phyloP scores from a whole-genome alignment of 1,284 basidiomycete species.

The Sanghuangporus sanghuang region DNA sequence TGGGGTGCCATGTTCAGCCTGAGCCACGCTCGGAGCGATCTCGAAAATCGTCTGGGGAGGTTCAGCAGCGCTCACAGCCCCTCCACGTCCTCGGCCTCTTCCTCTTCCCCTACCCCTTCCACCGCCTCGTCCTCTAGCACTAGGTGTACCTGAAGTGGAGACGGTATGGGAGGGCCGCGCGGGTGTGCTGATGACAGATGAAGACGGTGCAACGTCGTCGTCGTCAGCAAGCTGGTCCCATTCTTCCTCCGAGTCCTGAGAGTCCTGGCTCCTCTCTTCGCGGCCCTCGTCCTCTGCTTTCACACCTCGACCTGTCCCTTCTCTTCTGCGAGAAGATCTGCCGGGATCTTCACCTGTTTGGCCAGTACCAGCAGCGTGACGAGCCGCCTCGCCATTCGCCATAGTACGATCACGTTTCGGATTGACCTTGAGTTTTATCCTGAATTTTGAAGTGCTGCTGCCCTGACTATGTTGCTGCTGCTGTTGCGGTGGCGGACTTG shows the following conservation, averaged over 20 bases:
- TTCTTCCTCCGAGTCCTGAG: conserved; percentile 55
- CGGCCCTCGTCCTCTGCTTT: neutral
- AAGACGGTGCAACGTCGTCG: conserved; percentile 40
- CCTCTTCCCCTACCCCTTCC: conserved; percentile 11
- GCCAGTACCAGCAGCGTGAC: conserved; percentile 7
- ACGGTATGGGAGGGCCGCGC: conserved; percentile 25
- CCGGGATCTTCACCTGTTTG: conserved; percentile 27
- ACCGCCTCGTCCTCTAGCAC: conserved; percentile 9
- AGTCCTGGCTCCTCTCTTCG: conserved; percentile 38
- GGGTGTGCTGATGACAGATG: conserved; percentile 24
- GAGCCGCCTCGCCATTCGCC: conserved; percentile 10
- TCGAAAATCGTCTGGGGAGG: conserved; percentile 21
- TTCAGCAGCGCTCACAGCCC: conserved; percentile 12
- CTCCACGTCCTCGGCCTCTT: conserved; percentile 14
- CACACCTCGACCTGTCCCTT: neutral
- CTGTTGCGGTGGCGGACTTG: conserved; percentile 53
- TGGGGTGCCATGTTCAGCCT: conserved; percentile 19
- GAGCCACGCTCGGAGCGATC: conserved; percentile 13
- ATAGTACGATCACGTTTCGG: conserved; percentile 17
- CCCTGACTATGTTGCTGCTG: neutral
- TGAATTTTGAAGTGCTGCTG: conserved; percentile 36
- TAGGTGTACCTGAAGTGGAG: conserved; percentile 16
- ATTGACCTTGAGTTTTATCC: conserved; percentile 46
- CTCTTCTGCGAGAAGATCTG: conserved; percentile 5
- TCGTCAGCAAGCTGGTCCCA: conserved; percentile 77